Percentiles rank a stretch among this genome's conserved stretches.
phyloP scores from a whole-genome alignment of 2,329 filamentous ascomycete species.

The Trichoderma arundinaceum region DNA sequence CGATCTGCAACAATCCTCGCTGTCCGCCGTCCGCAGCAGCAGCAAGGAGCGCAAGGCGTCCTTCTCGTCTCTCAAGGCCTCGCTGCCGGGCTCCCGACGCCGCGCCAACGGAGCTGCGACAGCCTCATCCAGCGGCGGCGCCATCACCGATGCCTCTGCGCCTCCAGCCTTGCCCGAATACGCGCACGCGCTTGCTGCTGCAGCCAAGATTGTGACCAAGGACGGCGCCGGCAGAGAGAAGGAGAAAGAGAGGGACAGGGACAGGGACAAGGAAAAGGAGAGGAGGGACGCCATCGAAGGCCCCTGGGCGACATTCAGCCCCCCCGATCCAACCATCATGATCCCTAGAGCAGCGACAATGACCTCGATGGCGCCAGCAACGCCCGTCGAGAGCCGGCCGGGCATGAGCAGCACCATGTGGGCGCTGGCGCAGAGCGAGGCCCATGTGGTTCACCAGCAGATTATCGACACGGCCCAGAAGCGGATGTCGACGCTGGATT shows the following conservation, averaged over 20 bases:
- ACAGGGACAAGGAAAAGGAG: slow-evolving; percentile 32
- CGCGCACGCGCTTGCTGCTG: slow-evolving; percentile 56
- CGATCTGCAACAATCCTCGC: slow-evolving; percentile 4
- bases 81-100: slow-evolving; percentile 55
- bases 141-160: slow-evolving; percentile 53
- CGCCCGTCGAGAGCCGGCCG: slow-evolving; percentile 26
- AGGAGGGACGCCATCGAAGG: slow-evolving; percentile 40
- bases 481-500: slow-evolving; percentile 91
- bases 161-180: slow-evolving; percentile 62
- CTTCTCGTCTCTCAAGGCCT: slow-evolving; percentile 58
- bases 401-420: slow-evolving; percentile 35
- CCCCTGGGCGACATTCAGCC: slow-evolving; percentile 33
- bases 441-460: slow-evolving; percentile 60
- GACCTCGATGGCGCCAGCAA: slow-evolving; percentile 36
- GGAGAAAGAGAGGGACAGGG: slow-evolving; percentile 29
- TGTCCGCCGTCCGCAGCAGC: slow-evolving; percentile 38
- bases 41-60: slow-evolving; percentile 58
- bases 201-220: slow-evolving; percentile 50
- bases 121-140: slow-evolving; percentile 43
- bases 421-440: slow-evolving; percentile 51
- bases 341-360: slow-evolving; percentile 30
- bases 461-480: slow-evolving; percentile 89
- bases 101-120: slow-evolving; percentile 48
- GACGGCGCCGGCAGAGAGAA: background rate
- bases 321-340: slow-evolving; percentile 28